phyloP scores from a whole-genome alignment of 2,329 filamentous ascomycete genomes.

The Aureobasidium pullulans region DNA sequence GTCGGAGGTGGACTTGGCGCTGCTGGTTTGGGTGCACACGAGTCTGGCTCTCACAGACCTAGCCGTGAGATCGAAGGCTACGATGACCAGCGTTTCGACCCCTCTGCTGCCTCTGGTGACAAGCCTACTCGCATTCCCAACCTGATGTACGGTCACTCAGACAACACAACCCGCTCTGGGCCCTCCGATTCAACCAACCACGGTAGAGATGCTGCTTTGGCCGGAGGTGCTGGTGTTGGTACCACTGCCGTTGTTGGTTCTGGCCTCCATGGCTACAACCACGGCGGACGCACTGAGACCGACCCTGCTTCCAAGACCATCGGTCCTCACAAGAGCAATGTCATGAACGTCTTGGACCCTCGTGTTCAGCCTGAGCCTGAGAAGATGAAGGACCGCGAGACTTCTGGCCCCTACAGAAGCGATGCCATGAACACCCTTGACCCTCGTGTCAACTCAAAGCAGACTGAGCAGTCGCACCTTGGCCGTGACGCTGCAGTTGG shows the following conservation, averaged over 20 bases:
- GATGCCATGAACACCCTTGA: conserved; percentile 28
- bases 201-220: conserved; percentile 27
- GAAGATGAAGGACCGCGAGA: conserved; percentile 10
- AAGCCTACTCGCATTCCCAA: background rate
- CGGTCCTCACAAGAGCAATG: conserved; percentile 14
- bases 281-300: conserved; percentile 3
- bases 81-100: conserved; percentile 12
- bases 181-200: background rate
- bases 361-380: conserved; percentile 7
- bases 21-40: conserved; percentile 15
- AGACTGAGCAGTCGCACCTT: background rate
- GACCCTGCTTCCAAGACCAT: conserved; percentile 14
- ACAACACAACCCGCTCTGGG: background rate
- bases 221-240: conserved; percentile 24
- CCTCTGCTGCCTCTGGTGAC: background rate
- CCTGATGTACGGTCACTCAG: background rate
- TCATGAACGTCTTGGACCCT: conserved; percentile 13
- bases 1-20: conserved; percentile 21
- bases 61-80: conserved; percentile 1
- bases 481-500: conserved; percentile 20
- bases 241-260: conserved; percentile 17
- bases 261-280: background rate
- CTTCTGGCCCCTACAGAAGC: conserved; percentile 24
- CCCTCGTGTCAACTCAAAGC: conserved; percentile 23
- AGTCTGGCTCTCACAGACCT: background rate